phyloP scores from a whole-genome alignment of 345 rosid species.

The Hibiscus syriacus region DNA sequence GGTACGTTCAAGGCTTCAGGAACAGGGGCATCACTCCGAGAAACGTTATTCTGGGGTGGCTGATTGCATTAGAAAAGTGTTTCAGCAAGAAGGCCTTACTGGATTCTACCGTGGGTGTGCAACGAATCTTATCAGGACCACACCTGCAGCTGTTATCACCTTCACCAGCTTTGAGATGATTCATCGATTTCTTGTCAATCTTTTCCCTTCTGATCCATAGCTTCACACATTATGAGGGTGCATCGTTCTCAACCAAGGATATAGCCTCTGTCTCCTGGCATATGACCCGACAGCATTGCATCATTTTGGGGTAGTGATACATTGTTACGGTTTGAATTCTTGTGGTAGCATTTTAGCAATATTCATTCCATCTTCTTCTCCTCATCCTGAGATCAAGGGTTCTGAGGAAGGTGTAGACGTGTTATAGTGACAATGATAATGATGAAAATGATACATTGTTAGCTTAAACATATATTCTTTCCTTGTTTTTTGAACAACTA shows the following conservation, averaged over 20 bases:
- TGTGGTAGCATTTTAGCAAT: slow-evolving; percentile 5
- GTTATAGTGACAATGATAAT: slow-evolving; percentile 21
- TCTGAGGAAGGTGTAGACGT: slow-evolving; percentile 1
- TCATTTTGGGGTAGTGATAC: neutral
- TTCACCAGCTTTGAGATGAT: slow-evolving; percentile 97
- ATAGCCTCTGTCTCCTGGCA: neutral
- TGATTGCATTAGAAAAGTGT: slow-evolving; percentile 69
- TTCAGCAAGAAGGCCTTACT: slow-evolving; percentile 51
- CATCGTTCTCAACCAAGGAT: neutral
- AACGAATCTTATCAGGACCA: slow-evolving; percentile 76
- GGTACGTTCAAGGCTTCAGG: slow-evolving; percentile 85
- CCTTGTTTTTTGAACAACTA: neutral
- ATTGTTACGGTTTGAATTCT: neutral
- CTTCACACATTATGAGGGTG: slow-evolving; percentile 31
- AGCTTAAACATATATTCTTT: neutral
- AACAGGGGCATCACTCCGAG: slow-evolving; percentile 78
- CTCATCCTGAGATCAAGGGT: neutral
- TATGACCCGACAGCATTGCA: neutral
- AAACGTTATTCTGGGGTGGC: slow-evolving; percentile 60
- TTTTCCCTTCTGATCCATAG: slow-evolving; percentile 41
- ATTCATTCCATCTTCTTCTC: neutral
- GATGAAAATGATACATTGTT: slow-evolving; percentile 18
- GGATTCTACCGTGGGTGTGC: slow-evolving; percentile 96
- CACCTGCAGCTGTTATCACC: slow-evolving; percentile 89
- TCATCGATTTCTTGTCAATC: slow-evolving; percentile 56